Base-by-base conservation (phyloP, 2,329 filamentous ascomycete species). In the Pseudogymnoascus sp. region DNA sequence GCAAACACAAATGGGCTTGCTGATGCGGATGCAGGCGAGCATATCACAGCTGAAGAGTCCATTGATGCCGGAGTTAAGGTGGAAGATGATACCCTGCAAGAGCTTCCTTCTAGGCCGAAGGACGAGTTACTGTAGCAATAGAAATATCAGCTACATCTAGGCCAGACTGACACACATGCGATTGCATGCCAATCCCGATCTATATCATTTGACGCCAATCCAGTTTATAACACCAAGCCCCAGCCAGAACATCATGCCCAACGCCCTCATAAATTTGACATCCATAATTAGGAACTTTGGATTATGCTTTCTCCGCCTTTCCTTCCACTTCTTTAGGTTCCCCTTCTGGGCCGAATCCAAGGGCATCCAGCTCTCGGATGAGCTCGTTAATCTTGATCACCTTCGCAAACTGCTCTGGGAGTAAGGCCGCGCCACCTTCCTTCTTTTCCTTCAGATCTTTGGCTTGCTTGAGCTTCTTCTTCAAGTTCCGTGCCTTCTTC, bases 381-480 rank as follows among this genome's bases (percentile, higher is more conserved):
- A 99, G 82, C 78, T 99, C 94, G 66, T 91, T 91, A 73, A 99
- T 96, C 76, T 94, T 96, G 74, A 96, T 95, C 62, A 99, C 91
- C 78, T 99, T 99, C 69, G 93, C 92, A 66, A 97, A 88, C 77
- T 99, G 94, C 77, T 99, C 94, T 0, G 92, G 93, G 27, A 97
- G 80, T 64, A 99, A 77, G 4, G 84, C 81, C 72, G 91, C 89
- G 17, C 94, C 94, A 62, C 86, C 87, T 25, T 96, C 90, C 75
- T 96, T 96, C 81, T 96, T 97, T 70, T 87, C 88, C 73, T 91
- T 89, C 61, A 99, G 80, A 2, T 97, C 94, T 68, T 87, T 89
- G 3, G 94, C 93, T 74, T 99, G 94, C 70, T 93, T 90, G 64
- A 99, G 79, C 77, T 97, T 99, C 81, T 99, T 99, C 74, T 88